These are phyloP conservation scores for Brachypodium distachyon DNA, from an alignment of 202 grass and related monocot genomes.

Conservation along the genomic window DNA sequence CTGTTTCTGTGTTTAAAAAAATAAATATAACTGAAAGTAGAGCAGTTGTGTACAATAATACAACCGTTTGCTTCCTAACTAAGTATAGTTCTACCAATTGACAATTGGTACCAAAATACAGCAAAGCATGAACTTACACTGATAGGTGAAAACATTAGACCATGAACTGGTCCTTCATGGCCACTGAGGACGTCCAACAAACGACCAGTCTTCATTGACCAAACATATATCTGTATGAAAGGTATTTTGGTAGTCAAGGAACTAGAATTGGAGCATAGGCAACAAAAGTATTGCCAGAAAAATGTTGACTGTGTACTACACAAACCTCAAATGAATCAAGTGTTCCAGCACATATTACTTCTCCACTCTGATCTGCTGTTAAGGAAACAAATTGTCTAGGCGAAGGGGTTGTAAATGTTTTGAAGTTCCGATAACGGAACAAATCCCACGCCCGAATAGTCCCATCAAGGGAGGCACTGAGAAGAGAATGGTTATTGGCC, in stretches of 20 bases:
- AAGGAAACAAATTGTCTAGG: constrained; percentile 93
- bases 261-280: neutral
- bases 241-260: neutral
- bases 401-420: constrained; percentile 78
- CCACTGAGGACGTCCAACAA: constrained; percentile 92
- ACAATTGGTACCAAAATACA: neutral
- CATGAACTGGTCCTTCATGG: constrained; percentile 88
- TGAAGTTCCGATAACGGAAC: constrained; percentile 95
- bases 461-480: constrained; percentile 92
- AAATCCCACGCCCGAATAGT: constrained; percentile 91
- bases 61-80: neutral
- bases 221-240: constrained; percentile 83
- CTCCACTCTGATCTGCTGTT: constrained; percentile 76
- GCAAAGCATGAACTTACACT: constrained; percentile 55
- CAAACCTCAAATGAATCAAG: constrained; percentile 96
- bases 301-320: neutral
- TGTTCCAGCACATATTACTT: constrained; percentile 96
- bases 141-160: constrained; percentile 91
- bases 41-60: neutral
- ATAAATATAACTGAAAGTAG: constrained; percentile 2
- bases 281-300: neutral
- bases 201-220: constrained; percentile 99
- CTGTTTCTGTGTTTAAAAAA: neutral
- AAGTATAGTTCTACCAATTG: neutral
- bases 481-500: constrained; percentile 87